Base-by-base conservation (phyloP, 371 early-diverging fungal genomes). In the Synchytrium microbalum region DNA sequence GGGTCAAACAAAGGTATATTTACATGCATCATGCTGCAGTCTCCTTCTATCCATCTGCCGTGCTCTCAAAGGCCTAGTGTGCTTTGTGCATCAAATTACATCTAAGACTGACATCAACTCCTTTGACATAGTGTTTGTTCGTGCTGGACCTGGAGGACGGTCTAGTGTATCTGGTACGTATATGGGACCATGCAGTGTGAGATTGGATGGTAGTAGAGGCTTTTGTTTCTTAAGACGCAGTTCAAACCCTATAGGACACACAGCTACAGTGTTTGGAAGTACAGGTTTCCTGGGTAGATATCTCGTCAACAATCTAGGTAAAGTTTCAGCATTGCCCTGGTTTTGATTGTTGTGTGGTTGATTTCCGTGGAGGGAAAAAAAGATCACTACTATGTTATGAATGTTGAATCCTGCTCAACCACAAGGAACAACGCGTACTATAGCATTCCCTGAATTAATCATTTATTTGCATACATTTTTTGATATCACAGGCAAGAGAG, bases 261-360 rank as follows among this genome's bases (percentile, higher is more conserved):
- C 87, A 38, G 92, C 90, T 38, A 97, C 98, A 26, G 96, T 96
- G 19, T 94, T 96, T 75, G 98, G 98, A 30, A 87, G 88, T 77
- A 94, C 92, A 54, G 98, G 98, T 55, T 96, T 95, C 77, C 81
- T 96, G 30, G 96, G 95, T 59, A 88, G 96, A 57, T 95, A 96
- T 69, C 77, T 97, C 55, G 92, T 95, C 53, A 87, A 88, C 73
- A 88, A 88, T 67, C 84, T 95, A 54, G 92, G 92, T 90, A 80
- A 62, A 66, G 38, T 61, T 61, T 57, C 16, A 57, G 16, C 58
- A 25, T 19, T 57, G 14, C 0, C 1, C n/a, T 25, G 16, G 16
- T 58, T 25, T 58, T 1, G 25, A 1, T 25, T 32, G 16, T 1
- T 19, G 52, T 23, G 60, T 5, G 57, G 13, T 10, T 62, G 8